Conservation (phyloP, 257 asterid genomes). For the Oldenlandia corymbosa region DNA sequence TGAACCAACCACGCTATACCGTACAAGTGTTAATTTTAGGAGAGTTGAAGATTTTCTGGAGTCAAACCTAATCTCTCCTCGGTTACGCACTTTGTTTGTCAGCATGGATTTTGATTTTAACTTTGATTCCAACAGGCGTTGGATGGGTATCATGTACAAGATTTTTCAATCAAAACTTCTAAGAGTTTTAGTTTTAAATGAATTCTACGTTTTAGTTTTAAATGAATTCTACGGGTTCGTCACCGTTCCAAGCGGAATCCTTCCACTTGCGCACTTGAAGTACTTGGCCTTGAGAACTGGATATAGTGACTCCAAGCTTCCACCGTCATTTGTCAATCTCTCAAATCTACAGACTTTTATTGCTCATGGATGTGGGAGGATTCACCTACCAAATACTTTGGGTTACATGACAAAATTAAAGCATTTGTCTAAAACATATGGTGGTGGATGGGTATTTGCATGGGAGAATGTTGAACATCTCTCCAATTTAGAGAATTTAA, state of each 20-base stretch:
- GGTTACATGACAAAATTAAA: background rate
- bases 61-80: background rate
- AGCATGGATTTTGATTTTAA: no score
- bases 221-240: no score
- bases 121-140: no score
- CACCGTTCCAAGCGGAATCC: background rate
- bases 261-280: background rate
- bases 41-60: background rate
- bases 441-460: background rate
- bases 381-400: background rate
- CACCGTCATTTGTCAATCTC: background rate
- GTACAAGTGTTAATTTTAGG: background rate
- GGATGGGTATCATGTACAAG: no score
- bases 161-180: background rate
- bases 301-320: background rate
- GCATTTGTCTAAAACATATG: conserved; percentile 1
- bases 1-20: background rate
- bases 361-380: background rate
- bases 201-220: background rate
- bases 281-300: conserved; percentile 2
- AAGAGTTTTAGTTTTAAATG: no score
- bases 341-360: background rate
- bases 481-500: background rate
- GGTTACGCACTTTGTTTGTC: conserved; percentile 2
- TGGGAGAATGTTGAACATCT: background rate